These are phyloP conservation scores for Saturnispora gosingensis DNA, from an alignment of 805 yeast genomes.

Conservation along the genomic window DNA sequence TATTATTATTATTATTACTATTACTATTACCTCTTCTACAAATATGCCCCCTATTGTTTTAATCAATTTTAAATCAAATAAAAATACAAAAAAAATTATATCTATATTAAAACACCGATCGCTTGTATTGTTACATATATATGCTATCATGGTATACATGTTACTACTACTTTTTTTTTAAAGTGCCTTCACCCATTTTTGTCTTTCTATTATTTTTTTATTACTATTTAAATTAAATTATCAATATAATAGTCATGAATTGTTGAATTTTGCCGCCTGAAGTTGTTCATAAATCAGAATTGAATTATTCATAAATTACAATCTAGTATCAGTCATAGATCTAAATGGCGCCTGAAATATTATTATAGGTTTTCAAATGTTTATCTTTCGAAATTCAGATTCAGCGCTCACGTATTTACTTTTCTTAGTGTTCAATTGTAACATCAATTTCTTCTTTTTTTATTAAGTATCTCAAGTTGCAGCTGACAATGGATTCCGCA, in stretches of 20 bases:
- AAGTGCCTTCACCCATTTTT: background rate
- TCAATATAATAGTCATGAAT: too few species aligned
- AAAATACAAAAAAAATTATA: background rate
- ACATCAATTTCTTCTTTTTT: background rate
- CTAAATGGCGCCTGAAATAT: too few species aligned
- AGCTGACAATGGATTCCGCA: constrained; percentile 27
- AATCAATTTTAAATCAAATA: background rate
- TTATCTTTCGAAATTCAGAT: background rate
- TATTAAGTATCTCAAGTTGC: background rate
- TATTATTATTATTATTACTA: background rate
- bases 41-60: background rate
- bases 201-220: background rate
- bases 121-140: background rate
- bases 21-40: background rate
- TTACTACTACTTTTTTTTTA: background rate
- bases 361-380: too few species aligned
- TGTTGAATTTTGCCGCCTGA: too few species aligned
- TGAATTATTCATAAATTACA: too few species aligned
- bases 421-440: background rate
- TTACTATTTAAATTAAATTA: background rate
- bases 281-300: too few species aligned
- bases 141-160: background rate
- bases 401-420: background rate
- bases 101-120: background rate
- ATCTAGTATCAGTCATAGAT: too few species aligned